Base-by-base conservation (phyloP, 768 basidiomycete genomes). In the Pleurotus tuoliensis region DNA sequence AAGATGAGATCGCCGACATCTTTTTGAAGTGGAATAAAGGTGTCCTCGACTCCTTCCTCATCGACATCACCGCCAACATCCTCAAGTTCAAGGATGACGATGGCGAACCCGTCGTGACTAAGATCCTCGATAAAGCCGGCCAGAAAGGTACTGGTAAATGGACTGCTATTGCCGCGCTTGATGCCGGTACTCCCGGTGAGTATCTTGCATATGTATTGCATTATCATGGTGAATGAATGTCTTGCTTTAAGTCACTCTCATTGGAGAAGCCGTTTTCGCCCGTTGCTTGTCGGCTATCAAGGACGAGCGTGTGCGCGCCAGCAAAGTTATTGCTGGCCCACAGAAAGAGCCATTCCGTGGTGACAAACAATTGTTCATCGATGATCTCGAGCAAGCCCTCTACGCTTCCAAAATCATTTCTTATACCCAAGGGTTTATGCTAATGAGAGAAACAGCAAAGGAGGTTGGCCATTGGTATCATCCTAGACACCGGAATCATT, bases 61-160 rank as follows among this genome's bases (percentile, higher is more conserved):
- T 98, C 63, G 94, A 99, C 59, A 98, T 99, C 73, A 97, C 97
- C 58, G 82, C 90, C 66, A 92, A 98, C 73, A 95, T 99, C 73
- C 87, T 99, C 71, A 90, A 87, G 68, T 98, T 92, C 82, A 94
- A 95, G 70, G 97, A 98, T 66, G 90, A 92, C 54, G 96, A 98
- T 69, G 96, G 94, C 58, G 82, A 82, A 66, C 90, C 94, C 49
- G 83, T 98, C 63, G 86, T 99, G 60, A 80, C 78, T 64, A 99
- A 98, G 77, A 96, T 99, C 66, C 82, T 97, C 62, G 97, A 99
- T 73, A 71, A 90, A 67, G 97, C 97, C 58, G 96, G 96, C 39
- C 97, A 99, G 74, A 99, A 99, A 77, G 97, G 97, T 68, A 99
- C 97, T 60, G 94, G 97, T 57, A 99, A 99, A 76, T 99, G 97